These are phyloP conservation scores for Cucurbita moschata DNA, from an alignment of 306 rosid genomes.

Conservation along the genomic window DNA sequence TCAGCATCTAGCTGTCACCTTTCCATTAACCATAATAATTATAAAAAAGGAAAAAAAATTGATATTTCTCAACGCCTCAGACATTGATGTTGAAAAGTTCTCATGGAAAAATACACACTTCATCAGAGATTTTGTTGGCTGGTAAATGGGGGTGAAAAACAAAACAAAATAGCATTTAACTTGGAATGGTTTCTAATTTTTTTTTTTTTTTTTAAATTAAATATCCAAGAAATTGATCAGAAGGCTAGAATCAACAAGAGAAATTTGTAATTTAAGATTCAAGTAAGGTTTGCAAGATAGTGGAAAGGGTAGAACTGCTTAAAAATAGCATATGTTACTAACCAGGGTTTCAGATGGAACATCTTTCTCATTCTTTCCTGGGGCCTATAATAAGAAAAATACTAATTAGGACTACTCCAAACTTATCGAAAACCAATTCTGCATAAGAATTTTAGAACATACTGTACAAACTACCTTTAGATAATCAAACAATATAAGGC, in stretches of 20 bases:
- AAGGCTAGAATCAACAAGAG: background rate
- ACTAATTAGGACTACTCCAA: background rate
- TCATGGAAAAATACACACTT: background rate
- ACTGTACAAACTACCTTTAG: conserved; percentile 46
- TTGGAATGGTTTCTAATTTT: background rate
- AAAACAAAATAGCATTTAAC: background rate
- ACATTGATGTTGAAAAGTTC: background rate
- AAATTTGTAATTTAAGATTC: background rate
- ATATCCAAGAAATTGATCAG: background rate
- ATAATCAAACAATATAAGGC: conserved; percentile 87
- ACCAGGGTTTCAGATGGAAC: conserved; percentile 87
- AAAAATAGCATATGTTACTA: conserved; percentile 14
- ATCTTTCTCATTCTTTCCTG: conserved; percentile 81
- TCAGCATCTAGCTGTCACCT: background rate
- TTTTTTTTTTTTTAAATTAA: background rate
- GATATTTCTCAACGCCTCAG: background rate
- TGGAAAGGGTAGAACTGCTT: background rate
- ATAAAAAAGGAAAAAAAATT: background rate
- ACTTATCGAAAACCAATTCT: background rate
- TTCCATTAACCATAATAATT: background rate
- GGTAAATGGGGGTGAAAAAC: background rate
- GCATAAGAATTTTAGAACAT: background rate
- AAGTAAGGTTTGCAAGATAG: background rate
- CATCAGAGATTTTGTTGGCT: background rate
- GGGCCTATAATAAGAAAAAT: conserved; percentile 50